phyloP scores from a whole-genome alignment of 2,329 filamentous ascomycete genomes.

The Ustilaginoidea virens region DNA sequence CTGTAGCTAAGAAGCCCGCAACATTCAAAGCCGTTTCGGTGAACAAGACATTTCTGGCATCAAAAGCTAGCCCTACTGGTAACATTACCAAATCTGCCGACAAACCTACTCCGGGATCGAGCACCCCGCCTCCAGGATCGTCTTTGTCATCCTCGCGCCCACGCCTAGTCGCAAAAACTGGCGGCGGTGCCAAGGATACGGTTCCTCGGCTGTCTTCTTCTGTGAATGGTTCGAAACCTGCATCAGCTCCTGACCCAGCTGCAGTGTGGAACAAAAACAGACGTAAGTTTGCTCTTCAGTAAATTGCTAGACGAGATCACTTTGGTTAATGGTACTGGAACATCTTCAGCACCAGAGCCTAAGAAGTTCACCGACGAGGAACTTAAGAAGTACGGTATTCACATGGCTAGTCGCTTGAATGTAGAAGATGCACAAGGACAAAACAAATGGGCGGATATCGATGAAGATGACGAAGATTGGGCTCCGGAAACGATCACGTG shows the following conservation, averaged over 20 bases:
- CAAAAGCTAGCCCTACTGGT: conserved; percentile 39
- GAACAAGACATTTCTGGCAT: conserved; percentile 69
- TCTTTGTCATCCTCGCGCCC: conserved; percentile 43
- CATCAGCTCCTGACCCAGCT: conserved; percentile 51
- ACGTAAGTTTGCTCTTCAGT: conserved; percentile 37
- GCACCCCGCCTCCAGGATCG: conserved; percentile 28
- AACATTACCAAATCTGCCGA: conserved; percentile 33
- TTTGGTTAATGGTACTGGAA: conserved; percentile 24
- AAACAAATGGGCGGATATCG: conserved; percentile 79
- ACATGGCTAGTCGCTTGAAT: conserved; percentile 65
- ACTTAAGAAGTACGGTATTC: conserved; percentile 73
- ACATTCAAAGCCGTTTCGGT: conserved; percentile 78
- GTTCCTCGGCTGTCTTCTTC: conserved; percentile 24
- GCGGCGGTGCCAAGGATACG: conserved; percentile 40
- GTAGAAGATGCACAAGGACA: conserved; percentile 60
- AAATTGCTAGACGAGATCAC: too few species aligned
- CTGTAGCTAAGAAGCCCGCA: conserved; percentile 55
- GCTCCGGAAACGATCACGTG: conserved; percentile 73
- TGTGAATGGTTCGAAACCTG: conserved; percentile 42
- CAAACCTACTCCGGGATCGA: conserved; percentile 31
- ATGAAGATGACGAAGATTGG: conserved; percentile 81
- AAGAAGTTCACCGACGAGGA: conserved; percentile 81
- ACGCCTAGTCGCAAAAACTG: conserved; percentile 62
- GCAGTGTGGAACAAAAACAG: conserved; percentile 84
- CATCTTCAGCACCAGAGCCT: conserved; percentile 50